Evolutionary conservation across 371 early-diverging fungal genomes (phyloP), one percentile per base, ranked within the genome.

Genomic region (Phascolomyces articulosus): DNA sequence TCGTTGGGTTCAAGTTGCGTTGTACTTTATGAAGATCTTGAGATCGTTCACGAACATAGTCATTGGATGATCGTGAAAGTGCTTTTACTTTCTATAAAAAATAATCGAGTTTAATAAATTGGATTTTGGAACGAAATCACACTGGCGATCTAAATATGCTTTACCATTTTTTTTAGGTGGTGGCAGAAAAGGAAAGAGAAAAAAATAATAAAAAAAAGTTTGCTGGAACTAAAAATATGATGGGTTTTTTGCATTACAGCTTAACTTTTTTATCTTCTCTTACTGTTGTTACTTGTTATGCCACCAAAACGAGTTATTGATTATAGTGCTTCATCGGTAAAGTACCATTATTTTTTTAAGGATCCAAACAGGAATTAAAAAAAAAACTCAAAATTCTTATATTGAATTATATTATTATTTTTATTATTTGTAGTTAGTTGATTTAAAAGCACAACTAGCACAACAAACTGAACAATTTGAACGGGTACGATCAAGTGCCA

Each of bases 1-100:
- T 83, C 21, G 73, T 73, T 2, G 97, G 96, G 79, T 97, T 94
- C n/a, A 93, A 81, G 75, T 96, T 96, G 59, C 96, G 89, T 60
- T 93, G 95, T n/a, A 95, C 84, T 71, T 89, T 89, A 71, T 90
- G 92, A 65, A 96, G 85, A 75, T 98, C 98, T 59, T 90, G 87
- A 13, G 86, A 85, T 53, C 97, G 86, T 65, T 95, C 93, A 60
- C 98, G 93, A 10, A 86, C 87, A 65, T 88, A 89, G 41, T 93
- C 93, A 41, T 84, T 90, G 20, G 89, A 85, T 27, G 86, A 86
- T n/a, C 98, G 91, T 40, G 94, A 92, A 49, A 98, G 87, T 21
- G 89, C 87, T 76, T 95, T 93, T 18, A 96, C 90, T 90, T 96
- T 96, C 96, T 90, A 78, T 4, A 21, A 10, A n/a, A n/a, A n/a